Conservation (phyloP, 208 protist genomes). For the Trypanosoma rangeli region DNA sequence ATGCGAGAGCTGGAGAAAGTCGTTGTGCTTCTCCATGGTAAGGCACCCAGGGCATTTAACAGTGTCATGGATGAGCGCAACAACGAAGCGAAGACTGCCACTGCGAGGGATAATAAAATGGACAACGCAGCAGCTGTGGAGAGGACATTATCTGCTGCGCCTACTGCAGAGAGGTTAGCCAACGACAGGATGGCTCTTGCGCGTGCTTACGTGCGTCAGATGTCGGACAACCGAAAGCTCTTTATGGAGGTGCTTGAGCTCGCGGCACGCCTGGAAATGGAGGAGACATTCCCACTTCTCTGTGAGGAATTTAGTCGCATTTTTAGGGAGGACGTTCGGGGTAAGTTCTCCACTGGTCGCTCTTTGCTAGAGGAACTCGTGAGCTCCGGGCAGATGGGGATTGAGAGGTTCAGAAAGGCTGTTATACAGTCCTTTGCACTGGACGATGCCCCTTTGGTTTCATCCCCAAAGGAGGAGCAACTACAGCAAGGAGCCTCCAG, state of each 20-base stretch:
- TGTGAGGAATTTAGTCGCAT: conserved; percentile 30
- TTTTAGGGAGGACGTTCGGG: conserved; percentile 22
- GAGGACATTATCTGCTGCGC: background rate
- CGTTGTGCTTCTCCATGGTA: conserved; percentile 1
- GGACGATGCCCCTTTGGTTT: background rate
- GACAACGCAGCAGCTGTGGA: background rate
- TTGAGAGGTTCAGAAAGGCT: conserved; percentile 1
- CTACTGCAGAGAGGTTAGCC: background rate
- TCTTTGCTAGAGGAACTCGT: background rate
- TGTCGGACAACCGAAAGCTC: conserved; percentile 20
- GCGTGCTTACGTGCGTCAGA: background rate
- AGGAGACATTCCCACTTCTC: conserved; percentile 18
- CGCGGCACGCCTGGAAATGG: conserved; percentile 28
- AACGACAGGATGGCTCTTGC: background rate
- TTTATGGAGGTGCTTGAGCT: conserved; percentile 35
- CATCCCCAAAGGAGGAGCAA: background rate
- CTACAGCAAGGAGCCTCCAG: background rate
- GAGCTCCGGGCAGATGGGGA: background rate
- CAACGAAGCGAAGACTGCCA: background rate
- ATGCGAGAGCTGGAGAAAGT: conserved; percentile 22
- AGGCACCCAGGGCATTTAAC: background rate
- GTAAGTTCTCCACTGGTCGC: background rate
- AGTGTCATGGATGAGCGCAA: background rate
- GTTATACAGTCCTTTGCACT: conserved; percentile 22
- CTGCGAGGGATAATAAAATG: no score